Evolutionary conservation across 129 eudicot species (phyloP).

Genomic region (Solidago caesia): DNA sequence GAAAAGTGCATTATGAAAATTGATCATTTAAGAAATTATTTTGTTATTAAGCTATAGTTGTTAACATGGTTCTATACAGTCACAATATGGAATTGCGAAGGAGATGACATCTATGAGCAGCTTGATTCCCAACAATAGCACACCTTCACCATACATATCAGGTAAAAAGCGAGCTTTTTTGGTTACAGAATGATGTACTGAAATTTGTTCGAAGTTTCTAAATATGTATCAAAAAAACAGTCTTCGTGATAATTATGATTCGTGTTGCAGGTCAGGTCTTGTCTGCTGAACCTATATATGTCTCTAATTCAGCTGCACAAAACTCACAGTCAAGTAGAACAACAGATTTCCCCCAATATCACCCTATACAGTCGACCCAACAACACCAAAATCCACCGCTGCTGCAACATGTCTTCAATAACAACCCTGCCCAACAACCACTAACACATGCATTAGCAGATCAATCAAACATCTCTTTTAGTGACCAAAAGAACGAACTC

Average conservation of each 20-base stretch:
- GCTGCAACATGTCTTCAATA: neutral
- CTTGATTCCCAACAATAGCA: neutral
- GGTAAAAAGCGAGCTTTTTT: neutral
- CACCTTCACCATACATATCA: neutral
- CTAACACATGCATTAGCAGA: neutral
- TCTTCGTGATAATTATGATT: too few relatives aligned
- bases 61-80: neutral
- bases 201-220: too few relatives aligned
- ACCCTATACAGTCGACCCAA: neutral
- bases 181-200: neutral
- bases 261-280: neutral
- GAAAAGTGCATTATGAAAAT: too few relatives aligned
- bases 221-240: too few relatives aligned
- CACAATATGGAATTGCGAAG: neutral
- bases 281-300: neutral
- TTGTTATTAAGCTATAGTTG: neutral
- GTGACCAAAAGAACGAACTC: neutral
- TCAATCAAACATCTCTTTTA: neutral
- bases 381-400: neutral
- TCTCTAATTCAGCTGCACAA: neutral
- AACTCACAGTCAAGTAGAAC: neutral
- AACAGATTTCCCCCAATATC: neutral
- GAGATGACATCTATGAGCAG: neutral
- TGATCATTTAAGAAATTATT: too few relatives aligned
- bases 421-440: neutral